Conservation (phyloP, 2,329 filamentous ascomycete genomes). For the Karstenula rhodostoma region DNA sequence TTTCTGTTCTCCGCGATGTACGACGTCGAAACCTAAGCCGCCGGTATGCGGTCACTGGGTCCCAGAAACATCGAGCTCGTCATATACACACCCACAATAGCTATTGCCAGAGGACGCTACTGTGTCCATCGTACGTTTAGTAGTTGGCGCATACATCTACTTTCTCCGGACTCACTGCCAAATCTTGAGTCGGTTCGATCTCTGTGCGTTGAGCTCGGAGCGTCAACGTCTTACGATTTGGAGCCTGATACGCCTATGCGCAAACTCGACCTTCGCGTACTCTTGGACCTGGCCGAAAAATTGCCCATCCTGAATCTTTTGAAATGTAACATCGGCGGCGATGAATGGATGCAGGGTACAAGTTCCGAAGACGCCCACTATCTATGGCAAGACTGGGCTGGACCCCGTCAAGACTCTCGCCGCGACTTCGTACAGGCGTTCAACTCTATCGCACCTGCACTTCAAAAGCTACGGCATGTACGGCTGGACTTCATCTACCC, state of each 20-base stretch:
- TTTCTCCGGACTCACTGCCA: slow-evolving; percentile 4
- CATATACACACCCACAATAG: slow-evolving; percentile 16
- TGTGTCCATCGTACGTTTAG: slow-evolving; percentile 1
- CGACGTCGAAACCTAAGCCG: slow-evolving; percentile 13
- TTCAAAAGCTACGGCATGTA: background rate
- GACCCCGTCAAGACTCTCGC: background rate
- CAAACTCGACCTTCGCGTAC: slow-evolving; percentile 6
- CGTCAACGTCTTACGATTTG: background rate
- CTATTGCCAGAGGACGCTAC: background rate
- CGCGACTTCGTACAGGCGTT: background rate
- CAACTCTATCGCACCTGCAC: background rate
- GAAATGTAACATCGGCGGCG: background rate
- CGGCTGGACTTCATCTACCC: background rate
- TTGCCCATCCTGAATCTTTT: slow-evolving; percentile 3
- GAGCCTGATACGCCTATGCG: background rate
- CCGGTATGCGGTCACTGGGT: background rate
- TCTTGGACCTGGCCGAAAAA: slow-evolving; percentile 1
- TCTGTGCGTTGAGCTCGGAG: background rate
- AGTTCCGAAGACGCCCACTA: too few relatives aligned
- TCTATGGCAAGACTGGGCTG: background rate
- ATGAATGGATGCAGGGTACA: slow-evolving; percentile 1
- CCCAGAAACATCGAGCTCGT: slow-evolving; percentile 14
- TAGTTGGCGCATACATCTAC: slow-evolving; percentile 12
- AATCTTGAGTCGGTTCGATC: background rate
- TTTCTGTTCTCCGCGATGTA: too few relatives aligned